phyloP scores from a whole-genome alignment of 176 grass and related monocot species.

The Echinochloa phyllopogon region DNA sequence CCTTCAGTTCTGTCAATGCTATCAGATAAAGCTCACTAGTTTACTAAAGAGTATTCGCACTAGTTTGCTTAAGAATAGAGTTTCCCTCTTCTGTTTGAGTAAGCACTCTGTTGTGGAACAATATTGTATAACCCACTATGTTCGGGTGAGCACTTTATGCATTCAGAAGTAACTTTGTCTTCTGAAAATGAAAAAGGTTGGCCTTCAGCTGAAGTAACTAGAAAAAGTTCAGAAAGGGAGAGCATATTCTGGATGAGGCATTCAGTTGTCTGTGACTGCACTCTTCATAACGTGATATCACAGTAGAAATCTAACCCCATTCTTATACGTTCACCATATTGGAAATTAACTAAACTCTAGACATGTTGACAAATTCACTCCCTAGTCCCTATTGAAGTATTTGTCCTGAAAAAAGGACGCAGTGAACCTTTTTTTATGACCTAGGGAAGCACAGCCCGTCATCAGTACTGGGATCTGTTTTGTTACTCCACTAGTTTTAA shows the following conservation, averaged over 20 bases:
- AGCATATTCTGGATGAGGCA: background rate
- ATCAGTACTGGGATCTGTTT: no score
- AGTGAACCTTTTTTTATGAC: background rate
- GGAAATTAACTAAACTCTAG: background rate
- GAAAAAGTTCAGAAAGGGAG: background rate
- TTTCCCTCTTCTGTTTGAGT: background rate
- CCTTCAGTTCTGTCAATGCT: no score
- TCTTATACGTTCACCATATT: background rate
- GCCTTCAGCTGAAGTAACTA: background rate
- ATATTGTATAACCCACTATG: background rate
- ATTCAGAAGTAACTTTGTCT: background rate
- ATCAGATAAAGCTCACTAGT: no score
- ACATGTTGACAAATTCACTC: background rate
- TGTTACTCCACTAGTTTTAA: background rate
- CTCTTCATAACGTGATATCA: background rate
- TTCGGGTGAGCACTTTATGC: background rate
- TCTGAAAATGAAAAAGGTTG: background rate
- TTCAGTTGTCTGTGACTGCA: background rate
- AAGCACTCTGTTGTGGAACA: background rate
- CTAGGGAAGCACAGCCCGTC: background rate
- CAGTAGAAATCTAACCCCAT: background rate
- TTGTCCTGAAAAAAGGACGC: background rate
- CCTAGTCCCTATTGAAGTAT: background rate
- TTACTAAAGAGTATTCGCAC: no score
- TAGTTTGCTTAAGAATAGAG: background rate